These are phyloP conservation scores for Tuber microsphaerosporum DNA, from an alignment of 495 filamentous ascomycete species.

Conservation along the genomic window DNA sequence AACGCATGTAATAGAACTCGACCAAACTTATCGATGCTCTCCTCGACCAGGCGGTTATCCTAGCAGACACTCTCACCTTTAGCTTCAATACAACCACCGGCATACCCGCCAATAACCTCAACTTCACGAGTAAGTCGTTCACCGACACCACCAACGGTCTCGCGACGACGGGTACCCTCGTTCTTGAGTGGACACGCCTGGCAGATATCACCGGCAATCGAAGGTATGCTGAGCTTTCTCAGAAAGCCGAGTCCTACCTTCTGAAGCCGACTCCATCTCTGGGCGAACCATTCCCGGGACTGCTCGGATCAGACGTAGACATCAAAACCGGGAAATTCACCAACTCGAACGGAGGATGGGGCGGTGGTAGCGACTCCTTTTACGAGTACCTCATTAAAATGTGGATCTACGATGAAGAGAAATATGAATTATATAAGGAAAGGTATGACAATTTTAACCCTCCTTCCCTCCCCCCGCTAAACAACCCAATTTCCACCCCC, in stretches of 20 bases:
- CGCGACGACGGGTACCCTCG: constrained; percentile 64
- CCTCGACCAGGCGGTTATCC: constrained; percentile 58
- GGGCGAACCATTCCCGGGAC: constrained; percentile 67
- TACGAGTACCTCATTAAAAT: constrained; percentile 96
- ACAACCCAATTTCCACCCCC: background rate
- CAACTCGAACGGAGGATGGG: constrained; percentile 67
- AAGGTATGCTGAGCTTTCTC: constrained; percentile 59
- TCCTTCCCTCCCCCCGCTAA: background rate
- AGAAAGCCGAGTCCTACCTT: constrained; percentile 65
- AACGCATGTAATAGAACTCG: constrained; percentile 40
- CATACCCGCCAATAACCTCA: constrained; percentile 66
- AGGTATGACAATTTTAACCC: constrained; percentile 19
- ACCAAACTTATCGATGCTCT: constrained; percentile 45
- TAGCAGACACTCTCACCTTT: constrained; percentile 67
- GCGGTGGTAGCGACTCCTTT: constrained; percentile 71
- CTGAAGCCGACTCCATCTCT: constrained; percentile 56
- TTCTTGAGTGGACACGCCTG: constrained; percentile 79
- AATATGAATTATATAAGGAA: constrained; percentile 59
- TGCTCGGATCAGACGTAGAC: constrained; percentile 63
- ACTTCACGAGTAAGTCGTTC: constrained; percentile 51
- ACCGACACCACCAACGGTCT: constrained; percentile 56
- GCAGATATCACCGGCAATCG: constrained; percentile 65
- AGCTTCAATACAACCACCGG: constrained; percentile 72
- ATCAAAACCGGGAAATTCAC: constrained; percentile 59
- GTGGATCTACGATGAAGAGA: constrained; percentile 69